A percentile compares a stretch with the other conserved stretches of the same genome.
Conservation (phyloP, 176 grass and related monocot species). For the Oryza glumipatula region DNA sequence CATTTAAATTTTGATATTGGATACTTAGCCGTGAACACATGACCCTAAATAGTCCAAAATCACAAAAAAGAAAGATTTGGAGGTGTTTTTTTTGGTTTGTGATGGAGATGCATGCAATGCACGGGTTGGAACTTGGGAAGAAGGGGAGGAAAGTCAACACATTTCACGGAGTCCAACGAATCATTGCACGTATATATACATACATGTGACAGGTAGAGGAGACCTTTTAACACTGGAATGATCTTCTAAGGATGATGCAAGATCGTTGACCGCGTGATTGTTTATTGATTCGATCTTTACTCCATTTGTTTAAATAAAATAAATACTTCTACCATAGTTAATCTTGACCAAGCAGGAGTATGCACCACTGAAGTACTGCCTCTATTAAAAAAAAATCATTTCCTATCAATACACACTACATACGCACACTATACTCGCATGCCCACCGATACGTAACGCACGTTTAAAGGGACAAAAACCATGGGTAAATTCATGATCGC, state of each 20-base stretch:
- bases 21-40: no score
- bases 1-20: no score
- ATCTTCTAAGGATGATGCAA: constrained; percentile 17
- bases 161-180: constrained; percentile 41
- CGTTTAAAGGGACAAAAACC: no score
- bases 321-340: neutral
- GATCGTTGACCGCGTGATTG: constrained; percentile 27
- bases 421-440: no score
- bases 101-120: constrained; percentile 37
- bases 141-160: constrained; percentile 27
- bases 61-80: no score
- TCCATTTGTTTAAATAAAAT: neutral
- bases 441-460: no score
- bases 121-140: neutral
- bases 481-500: no score
- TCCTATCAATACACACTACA: no score
- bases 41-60: no score
- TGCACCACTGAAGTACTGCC: neutral
- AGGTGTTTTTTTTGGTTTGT: neutral
- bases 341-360: constrained; percentile 3
- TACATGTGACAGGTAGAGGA: constrained; percentile 28
- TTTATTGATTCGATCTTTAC: neutral
- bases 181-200: neutral
- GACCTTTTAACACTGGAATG: constrained; percentile 17
- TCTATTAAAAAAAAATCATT: no score